Evolutionary conservation across 306 rosid genomes (phyloP).

Genomic region (Neltuma alba): DNA sequence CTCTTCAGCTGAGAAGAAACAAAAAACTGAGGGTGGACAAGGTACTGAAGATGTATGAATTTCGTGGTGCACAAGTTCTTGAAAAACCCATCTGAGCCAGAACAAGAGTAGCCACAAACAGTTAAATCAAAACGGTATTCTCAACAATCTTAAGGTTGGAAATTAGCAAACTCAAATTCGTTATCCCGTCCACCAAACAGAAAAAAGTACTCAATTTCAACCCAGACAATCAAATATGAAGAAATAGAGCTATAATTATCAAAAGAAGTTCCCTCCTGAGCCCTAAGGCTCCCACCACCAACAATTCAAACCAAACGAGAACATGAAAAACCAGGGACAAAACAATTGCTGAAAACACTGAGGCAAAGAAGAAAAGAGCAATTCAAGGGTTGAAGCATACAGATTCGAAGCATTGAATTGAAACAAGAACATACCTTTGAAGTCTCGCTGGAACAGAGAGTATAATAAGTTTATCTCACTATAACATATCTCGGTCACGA

Average conservation of each 20-base stretch:
- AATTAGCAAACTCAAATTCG: conserved; percentile 24
- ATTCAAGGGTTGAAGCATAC: conserved; percentile 43
- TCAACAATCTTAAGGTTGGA: conserved; percentile 4
- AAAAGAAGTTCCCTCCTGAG: conserved; percentile 22
- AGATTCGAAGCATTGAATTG: conserved; percentile 42
- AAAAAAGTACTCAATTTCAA: neutral
- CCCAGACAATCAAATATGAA: conserved; percentile 23
- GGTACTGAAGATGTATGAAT: conserved; percentile 13
- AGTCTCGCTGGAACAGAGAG: conserved; percentile 25
- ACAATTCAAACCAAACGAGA: conserved; percentile 19
- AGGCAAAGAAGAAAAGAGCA: neutral
- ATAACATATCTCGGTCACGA: neutral
- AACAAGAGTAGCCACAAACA: conserved; percentile 12
- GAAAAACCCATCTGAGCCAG: conserved; percentile 25
- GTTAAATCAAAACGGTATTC: conserved; percentile 9
- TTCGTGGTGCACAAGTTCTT: conserved; percentile 25
- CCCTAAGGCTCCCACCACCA: conserved; percentile 52
- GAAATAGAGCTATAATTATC: conserved; percentile 7
- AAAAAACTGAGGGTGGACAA: neutral
- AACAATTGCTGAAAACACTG: neutral
- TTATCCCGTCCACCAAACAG: conserved; percentile 26
- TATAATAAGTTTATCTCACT: conserved; percentile 11
- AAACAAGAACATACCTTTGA: conserved; percentile 41
- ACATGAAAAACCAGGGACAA: neutral
- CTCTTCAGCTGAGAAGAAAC: neutral